Conservation (phyloP, 495 filamentous ascomycete genomes). For the Bacidia rubella region DNA sequence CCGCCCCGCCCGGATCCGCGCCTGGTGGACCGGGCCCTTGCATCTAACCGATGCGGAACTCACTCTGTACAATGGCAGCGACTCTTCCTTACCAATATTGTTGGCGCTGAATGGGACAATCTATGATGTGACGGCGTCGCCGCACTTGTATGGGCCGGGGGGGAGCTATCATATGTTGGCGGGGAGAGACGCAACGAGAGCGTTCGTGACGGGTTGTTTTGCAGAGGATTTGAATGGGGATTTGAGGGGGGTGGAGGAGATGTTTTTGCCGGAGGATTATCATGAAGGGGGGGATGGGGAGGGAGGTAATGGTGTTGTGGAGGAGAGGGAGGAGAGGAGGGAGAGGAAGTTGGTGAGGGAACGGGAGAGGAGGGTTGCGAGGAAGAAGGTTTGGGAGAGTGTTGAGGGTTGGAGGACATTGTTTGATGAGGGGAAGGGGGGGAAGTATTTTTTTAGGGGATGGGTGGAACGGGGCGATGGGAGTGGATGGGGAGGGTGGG, state of each 20-base stretch:
- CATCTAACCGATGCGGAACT: conserved; percentile 62
- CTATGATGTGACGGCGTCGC: conserved; percentile 77
- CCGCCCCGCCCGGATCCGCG: conserved; percentile 44
- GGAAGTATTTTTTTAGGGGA: conserved; percentile 64
- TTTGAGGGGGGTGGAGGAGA: conserved; percentile 73
- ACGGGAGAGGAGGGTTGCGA: conserved; percentile 33
- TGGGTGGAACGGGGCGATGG: conserved; percentile 32
- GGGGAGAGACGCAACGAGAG: conserved; percentile 73
- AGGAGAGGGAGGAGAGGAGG: conserved; percentile 38
- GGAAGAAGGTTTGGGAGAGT: conserved; percentile 29
- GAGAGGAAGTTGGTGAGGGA: conserved; percentile 30
- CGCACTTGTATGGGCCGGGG: conserved; percentile 71
- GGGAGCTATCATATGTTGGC: conserved; percentile 82
- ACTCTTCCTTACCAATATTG: conserved; percentile 67
- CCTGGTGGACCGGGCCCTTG: conserved; percentile 43
- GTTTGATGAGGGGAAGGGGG: conserved; percentile 50
- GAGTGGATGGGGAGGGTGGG: conserved; percentile 20
- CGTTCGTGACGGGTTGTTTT: conserved; percentile 97
- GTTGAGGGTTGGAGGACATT: conserved; percentile 43
- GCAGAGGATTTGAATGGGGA: conserved; percentile 61
- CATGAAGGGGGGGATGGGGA: conserved; percentile 33
- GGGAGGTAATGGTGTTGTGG: conserved; percentile 23
- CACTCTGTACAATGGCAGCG: conserved; percentile 59
- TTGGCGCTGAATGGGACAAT: conserved; percentile 86
- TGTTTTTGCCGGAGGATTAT: too few species aligned